Conservation (phyloP, 164 flowering plant species). For the Stephania yunnanensis region DNA sequence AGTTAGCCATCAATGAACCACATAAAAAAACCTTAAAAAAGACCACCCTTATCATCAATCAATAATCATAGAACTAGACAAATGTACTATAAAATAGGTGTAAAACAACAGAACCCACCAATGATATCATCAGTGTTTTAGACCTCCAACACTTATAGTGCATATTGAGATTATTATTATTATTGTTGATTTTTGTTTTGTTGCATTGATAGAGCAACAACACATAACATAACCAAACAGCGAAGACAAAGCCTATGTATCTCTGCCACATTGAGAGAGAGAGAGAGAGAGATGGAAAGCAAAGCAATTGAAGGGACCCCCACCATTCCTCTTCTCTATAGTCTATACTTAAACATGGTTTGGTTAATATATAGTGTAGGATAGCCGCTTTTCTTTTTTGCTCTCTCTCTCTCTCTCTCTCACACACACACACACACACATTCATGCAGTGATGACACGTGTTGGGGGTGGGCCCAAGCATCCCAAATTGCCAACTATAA, state of each 20-base stretch:
- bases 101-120: slow-evolving; percentile 2
- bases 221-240: not conserved
- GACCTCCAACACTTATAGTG: not conserved
- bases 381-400: slow-evolving; percentile 5
- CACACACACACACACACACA: no score
- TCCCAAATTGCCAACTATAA: slow-evolving; percentile 30
- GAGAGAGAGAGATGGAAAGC: no score
- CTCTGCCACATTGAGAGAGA: not conserved
- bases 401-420: not conserved
- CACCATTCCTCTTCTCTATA: no score
- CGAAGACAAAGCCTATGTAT: not conserved
- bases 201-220: no score
- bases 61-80: not conserved
- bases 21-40: not conserved
- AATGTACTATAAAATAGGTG: not conserved
- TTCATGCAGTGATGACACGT: slow-evolving; percentile 23
- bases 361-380: not conserved
- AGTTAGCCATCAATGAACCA: not conserved
- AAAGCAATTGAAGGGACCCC: no score
- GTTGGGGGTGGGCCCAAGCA: slow-evolving; percentile 20
- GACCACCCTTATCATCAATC: not conserved
- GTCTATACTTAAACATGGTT: not conserved
- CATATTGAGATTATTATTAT: no score
- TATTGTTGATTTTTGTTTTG: no score
- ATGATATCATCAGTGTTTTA: not conserved